Conservation (phyloP, 2,329 filamentous ascomycete species). For the Aspergillus bombycis region DNA sequence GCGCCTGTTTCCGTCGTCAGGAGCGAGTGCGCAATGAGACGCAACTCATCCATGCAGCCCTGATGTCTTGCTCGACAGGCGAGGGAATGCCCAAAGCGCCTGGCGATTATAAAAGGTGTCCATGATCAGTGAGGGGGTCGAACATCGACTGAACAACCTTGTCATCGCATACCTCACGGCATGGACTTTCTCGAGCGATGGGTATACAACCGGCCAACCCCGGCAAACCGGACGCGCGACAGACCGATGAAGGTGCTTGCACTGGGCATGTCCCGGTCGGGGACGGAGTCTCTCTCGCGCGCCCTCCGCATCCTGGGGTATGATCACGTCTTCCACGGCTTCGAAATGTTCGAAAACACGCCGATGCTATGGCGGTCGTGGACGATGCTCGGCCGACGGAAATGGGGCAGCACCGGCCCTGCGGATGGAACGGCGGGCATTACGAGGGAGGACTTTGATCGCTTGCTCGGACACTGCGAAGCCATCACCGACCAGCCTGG, state of each 20-base stretch:
- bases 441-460: conserved; percentile 14
- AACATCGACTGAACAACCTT: neutral
- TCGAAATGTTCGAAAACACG: conserved; percentile 12
- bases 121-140: neutral
- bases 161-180: neutral
- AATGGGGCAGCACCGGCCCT: too few relatives aligned
- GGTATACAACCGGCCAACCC: neutral
- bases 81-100: too few relatives aligned
- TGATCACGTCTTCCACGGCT: too few relatives aligned
- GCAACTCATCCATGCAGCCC: too few relatives aligned
- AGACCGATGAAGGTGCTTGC: conserved; percentile 27
- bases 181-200: conserved; percentile 5
- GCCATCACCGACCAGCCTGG: conserved; percentile 24
- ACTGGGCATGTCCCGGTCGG: conserved; percentile 29
- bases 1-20: too few relatives aligned
- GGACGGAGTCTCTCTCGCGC: conserved; percentile 27
- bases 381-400: conserved; percentile 1
- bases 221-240: neutral
- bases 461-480: conserved; percentile 14
- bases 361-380: conserved; percentile 14
- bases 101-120: neutral
- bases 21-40: too few relatives aligned
- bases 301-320: conserved; percentile 25
- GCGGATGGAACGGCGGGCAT: neutral
- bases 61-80: too few relatives aligned